Conservation (phyloP, 768 basidiomycete species). For the Coprinopsis sp. region DNA sequence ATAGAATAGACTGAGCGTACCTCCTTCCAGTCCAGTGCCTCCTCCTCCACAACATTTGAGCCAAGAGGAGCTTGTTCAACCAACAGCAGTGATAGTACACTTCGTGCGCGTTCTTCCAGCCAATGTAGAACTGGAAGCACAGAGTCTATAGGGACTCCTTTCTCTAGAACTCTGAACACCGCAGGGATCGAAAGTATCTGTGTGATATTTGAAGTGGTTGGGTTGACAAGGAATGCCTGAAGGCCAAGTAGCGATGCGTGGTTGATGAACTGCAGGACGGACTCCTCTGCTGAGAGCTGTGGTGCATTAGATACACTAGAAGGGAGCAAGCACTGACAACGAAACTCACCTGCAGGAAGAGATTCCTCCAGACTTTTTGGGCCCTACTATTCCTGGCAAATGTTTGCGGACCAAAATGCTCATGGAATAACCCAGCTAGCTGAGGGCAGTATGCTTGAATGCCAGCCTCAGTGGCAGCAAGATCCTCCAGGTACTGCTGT, state of each 20-base stretch:
- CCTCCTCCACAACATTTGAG: too few species aligned
- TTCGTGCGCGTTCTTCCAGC: constrained; percentile 1
- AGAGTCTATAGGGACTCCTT: background rate
- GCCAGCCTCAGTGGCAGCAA: background rate
- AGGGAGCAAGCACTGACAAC: background rate
- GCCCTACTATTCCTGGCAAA: background rate
- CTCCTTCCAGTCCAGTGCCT: constrained; percentile 11
- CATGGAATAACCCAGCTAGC: background rate
- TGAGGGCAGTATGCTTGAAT: background rate
- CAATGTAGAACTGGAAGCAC: background rate
- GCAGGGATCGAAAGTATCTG: background rate
- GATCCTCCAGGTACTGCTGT: background rate
- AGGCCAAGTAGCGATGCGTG: constrained; percentile 11
- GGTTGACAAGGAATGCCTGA: constrained; percentile 6
- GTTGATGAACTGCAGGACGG: constrained; percentile 17
- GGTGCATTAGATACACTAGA: background rate
- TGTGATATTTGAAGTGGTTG: background rate
- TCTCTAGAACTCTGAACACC: background rate
- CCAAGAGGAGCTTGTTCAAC: background rate
- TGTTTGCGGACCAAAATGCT: background rate
- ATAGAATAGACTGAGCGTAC: background rate
- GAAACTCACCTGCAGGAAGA: background rate
- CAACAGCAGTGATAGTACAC: background rate
- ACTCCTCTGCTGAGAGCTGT: constrained; percentile 20
- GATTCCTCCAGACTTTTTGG: background rate